Evolutionary conservation across 2,329 filamentous ascomycete species (phyloP).

Genomic region (Trichoderma breve): DNA sequence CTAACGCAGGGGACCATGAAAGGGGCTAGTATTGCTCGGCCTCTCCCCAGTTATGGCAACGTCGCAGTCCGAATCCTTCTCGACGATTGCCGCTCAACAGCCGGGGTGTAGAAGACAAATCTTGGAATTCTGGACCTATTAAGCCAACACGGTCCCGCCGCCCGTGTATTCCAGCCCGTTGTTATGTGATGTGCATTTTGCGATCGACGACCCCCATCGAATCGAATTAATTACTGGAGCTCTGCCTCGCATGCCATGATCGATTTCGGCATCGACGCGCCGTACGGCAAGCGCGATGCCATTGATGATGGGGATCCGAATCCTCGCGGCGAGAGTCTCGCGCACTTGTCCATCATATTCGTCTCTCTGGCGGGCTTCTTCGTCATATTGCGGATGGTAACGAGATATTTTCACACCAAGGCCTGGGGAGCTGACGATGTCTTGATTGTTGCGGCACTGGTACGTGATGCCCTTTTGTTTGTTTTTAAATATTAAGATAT

Average conservation of each 20-base stretch:
- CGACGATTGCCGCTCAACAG: neutral
- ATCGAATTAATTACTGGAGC: neutral
- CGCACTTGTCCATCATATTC: neutral
- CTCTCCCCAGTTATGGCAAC: neutral
- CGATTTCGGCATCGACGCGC: neutral
- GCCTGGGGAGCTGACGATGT: neutral
- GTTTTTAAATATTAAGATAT: no score
- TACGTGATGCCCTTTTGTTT: neutral
- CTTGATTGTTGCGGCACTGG: constrained; percentile 1
- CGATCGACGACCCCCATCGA: neutral
- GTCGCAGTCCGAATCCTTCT: neutral
- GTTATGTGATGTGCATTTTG: constrained; percentile 1
- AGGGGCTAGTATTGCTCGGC: neutral
- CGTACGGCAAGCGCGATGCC: neutral
- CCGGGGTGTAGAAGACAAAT: neutral
- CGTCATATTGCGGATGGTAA: neutral
- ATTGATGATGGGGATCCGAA: constrained; percentile 5
- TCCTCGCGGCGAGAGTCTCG: neutral
- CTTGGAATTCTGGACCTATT: neutral
- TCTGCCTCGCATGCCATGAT: constrained; percentile 5
- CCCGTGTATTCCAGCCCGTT: neutral
- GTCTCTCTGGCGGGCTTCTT: neutral
- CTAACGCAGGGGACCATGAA: neutral
- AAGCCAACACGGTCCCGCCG: neutral
- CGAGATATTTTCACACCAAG: neutral